Base-by-base conservation (phyloP, 108 stramenopile species). In the Discostella pseudostelligera region DNA sequence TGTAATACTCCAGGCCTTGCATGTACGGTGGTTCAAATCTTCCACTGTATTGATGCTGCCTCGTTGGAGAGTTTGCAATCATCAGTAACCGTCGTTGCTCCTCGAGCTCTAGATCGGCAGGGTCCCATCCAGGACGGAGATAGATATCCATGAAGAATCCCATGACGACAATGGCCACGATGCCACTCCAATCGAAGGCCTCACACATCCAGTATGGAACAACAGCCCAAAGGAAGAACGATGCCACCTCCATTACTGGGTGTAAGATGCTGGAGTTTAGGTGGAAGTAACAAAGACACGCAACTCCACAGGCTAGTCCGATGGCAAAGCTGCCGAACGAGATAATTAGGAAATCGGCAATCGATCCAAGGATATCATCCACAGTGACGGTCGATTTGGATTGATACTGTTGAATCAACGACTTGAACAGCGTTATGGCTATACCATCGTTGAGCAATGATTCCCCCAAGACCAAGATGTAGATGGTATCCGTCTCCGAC, bases 171-270 rank as follows among this genome's bases (percentile, higher is more conserved):
- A 91, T 88, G 24, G 83, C 74, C 22, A 88, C 87, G 36, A 91
- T 88, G 0, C 90, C 90, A 65, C 82, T 84, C 55, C 84, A 63
- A 14, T 59, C 62, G 26, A 96, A 80, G 29, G 84, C 92, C 67
- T 96, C 90, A 51, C 90, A 89, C n/a, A 96, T 67, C 71, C 92
- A 90, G 66, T 94, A 96, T 0, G 97, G 89, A 4, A 96, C 48
- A 3, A 93, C 85, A 8, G 95, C 92, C 90, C 90, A 87, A 36
- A 87, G 81, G 39, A 93, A 85, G 74, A 95, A 94, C 53, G 89
- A 80, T 29, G 87, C 79, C 13, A 94, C 84, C 65, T 96, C 96
- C 58, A 95, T 84, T 14, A 84, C 72, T 8, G 92, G 86, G 43
- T 84, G 79, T 57, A 85, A 73, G 57, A 78, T 81, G 36, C 82